These are phyloP conservation scores for Sedum album DNA, from an alignment of 164 flowering plant species.

Conservation along the genomic window DNA sequence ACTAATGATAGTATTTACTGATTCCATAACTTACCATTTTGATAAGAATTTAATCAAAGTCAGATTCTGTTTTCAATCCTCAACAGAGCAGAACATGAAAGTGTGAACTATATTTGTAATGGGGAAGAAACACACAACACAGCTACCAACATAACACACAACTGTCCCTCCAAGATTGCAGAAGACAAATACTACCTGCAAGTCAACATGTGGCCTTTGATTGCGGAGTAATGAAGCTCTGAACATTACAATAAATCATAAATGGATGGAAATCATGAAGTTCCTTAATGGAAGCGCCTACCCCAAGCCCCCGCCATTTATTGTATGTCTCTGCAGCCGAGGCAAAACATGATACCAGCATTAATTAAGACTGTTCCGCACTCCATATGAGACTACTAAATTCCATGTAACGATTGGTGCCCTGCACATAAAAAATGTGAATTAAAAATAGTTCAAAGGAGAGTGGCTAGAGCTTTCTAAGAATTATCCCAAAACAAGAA, in stretches of 20 bases:
- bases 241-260: neutral
- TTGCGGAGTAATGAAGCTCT: neutral
- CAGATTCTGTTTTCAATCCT: no score
- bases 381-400: neutral
- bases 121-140: no score
- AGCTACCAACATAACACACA: no score
- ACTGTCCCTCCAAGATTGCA: neutral
- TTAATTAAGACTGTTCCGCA: neutral
- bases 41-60: no score
- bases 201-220: neutral
- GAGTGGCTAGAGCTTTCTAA: no score
- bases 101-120: neutral
- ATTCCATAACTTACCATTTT: no score
- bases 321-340: neutral
- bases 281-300: neutral
- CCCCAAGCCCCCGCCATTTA: neutral
- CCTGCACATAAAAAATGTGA: neutral
- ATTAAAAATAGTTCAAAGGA: neutral
- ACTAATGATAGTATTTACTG: no score
- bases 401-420: neutral
- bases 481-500: neutral
- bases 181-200: slow-evolving; percentile 1
- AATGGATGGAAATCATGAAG: neutral
- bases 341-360: neutral
- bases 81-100: no score